These are phyloP conservation scores for Lenzites betulinus DNA, from an alignment of 768 basidiomycete genomes.

Conservation along the genomic window DNA sequence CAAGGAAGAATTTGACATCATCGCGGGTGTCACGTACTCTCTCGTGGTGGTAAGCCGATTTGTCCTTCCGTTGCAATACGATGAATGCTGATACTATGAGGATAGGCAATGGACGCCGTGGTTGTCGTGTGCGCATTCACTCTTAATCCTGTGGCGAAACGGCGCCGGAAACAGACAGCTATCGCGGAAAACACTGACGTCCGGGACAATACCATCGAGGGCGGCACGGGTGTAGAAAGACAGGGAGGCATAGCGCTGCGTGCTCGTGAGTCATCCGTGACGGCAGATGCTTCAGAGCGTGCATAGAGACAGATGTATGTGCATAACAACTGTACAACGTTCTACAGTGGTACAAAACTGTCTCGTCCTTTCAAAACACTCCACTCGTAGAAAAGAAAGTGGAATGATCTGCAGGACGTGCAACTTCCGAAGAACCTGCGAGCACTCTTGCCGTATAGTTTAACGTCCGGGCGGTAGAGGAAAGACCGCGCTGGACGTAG, in stretches of 20 bases:
- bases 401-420: conserved; percentile 56
- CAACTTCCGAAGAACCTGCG: conserved; percentile 31
- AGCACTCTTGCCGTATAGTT: conserved; percentile 62
- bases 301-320: background rate
- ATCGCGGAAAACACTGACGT: background rate
- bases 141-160: conserved; percentile 58
- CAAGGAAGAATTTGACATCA: conserved; percentile 58
- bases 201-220: background rate
- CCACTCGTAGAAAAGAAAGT: conserved; percentile 40
- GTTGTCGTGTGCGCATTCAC: conserved; percentile 61
- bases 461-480: conserved; percentile 58
- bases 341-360: background rate
- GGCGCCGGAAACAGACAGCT: conserved; percentile 22
- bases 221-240: background rate
- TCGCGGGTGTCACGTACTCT: conserved; percentile 62
- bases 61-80: too few relatives aligned
- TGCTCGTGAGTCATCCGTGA: background rate
- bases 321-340: too few relatives aligned
- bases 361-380: conserved; percentile 50
- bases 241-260: background rate
- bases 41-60: conserved; percentile 49
- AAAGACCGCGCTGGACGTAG: conserved; percentile 37
- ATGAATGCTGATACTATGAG: background rate
- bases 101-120: conserved; percentile 58
- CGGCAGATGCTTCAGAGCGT: background rate